Percentiles rank a stretch among this genome's conserved stretches.
phyloP scores from a whole-genome alignment of 371 early-diverging fungal species.

The Circinella minor region DNA sequence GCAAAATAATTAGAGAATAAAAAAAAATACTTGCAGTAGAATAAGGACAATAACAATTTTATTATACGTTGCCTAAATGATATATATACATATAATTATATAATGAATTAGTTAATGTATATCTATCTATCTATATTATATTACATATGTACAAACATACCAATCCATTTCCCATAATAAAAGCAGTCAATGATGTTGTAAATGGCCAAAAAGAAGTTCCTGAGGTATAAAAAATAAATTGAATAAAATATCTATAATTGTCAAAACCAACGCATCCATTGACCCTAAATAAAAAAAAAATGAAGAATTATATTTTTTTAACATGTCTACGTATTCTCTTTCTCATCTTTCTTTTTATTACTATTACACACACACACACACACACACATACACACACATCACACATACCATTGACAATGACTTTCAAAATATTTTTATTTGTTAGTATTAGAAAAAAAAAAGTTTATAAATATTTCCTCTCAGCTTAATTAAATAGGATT shows the following conservation, averaged over 20 bases:
- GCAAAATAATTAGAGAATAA: too few species aligned
- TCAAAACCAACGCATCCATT: slow-evolving; percentile 58
- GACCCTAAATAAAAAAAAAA: too few species aligned
- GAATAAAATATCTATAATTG: slow-evolving; percentile 59
- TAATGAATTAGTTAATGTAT: neutral
- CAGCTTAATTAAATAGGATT: neutral
- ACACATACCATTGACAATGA: slow-evolving; percentile 63
- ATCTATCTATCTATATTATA: neutral
- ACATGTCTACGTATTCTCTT: too few species aligned
- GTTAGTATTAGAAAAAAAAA: neutral
- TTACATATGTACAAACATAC: neutral
- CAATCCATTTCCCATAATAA: slow-evolving; percentile 29
- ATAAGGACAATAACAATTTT: slow-evolving; percentile 27
- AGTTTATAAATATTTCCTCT: neutral
- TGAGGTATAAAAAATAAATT: slow-evolving; percentile 54
- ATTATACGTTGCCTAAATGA: slow-evolving; percentile 28
- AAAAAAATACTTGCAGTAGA: slow-evolving; percentile 31
- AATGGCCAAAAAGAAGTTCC: slow-evolving; percentile 34
- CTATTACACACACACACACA: too few species aligned
- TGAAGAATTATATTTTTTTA: too few species aligned
- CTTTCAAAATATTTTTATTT: slow-evolving; percentile 21
- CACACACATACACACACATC: too few species aligned
- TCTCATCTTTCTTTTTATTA: too few species aligned
- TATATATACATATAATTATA: slow-evolving; percentile 9
- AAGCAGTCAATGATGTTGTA: slow-evolving; percentile 35